These are phyloP conservation scores for Tilletia walkeri DNA, from an alignment of 1,284 basidiomycete species.

Conservation along the genomic window DNA sequence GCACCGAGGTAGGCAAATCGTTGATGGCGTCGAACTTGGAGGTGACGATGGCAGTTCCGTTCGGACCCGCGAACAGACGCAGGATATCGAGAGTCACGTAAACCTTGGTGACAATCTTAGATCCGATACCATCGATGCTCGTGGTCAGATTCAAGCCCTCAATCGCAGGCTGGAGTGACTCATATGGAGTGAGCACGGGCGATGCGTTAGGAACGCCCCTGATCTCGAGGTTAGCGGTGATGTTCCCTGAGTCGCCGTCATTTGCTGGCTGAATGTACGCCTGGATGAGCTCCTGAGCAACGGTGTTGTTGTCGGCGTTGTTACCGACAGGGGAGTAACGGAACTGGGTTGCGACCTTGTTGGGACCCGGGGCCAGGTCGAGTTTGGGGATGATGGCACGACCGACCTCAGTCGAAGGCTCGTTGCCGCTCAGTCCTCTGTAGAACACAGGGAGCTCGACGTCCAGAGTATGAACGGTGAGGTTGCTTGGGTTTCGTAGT, in stretches of 20 bases:
- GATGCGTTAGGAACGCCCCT: conserved; percentile 24
- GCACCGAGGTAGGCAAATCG: not conserved
- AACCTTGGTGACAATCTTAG: conserved; percentile 30
- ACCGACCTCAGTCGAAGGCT: conserved; percentile 32
- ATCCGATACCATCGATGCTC: conserved; percentile 59
- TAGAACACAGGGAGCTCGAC: conserved; percentile 66
- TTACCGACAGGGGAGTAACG: conserved; percentile 63
- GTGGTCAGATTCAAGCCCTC: conserved; percentile 63
- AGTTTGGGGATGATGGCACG: conserved; percentile 57
- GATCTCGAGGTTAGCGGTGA: conserved; percentile 22
- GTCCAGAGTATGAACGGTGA: conserved; percentile 66
- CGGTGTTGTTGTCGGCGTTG: conserved; percentile 66
- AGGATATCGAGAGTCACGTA: not conserved
- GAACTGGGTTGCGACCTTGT: conserved; percentile 65
- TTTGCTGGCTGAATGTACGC: conserved; percentile 52
- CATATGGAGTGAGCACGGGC: conserved; percentile 64
- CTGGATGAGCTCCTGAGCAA: conserved; percentile 60
- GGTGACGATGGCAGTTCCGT: not conserved
- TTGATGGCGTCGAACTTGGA: conserved; percentile 12
- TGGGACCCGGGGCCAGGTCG: conserved; percentile 65
- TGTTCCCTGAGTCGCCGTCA: not conserved
- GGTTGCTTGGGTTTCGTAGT: conserved; percentile 55
- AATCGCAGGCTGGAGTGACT: conserved; percentile 65
- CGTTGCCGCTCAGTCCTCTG: conserved; percentile 58
- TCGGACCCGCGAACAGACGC: not conserved